Base-by-base conservation (phyloP, 495 filamentous ascomycete genomes). In the Aspergillus steynii region DNA sequence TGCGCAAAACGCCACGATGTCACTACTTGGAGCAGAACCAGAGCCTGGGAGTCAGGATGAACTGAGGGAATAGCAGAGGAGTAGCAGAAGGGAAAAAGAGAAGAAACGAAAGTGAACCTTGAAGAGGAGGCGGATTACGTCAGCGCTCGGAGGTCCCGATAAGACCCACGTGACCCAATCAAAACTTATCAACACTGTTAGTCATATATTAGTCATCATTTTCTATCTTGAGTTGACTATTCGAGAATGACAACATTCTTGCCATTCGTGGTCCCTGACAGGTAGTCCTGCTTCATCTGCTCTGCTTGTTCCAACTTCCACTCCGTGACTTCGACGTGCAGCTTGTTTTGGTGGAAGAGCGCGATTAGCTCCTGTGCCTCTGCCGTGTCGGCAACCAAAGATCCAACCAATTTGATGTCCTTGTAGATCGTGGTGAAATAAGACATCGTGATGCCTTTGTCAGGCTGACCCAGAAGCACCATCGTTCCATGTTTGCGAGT, bases 401-500 rank as follows among this genome's bases (percentile, higher is more conserved):
- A 58, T 14, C 63, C 63, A 45, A 62, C 50, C 29, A 66, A 29
- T 28, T 49, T 62, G 26, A 66, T 62, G 49, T 62, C 60, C 10
- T 59, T 54, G 34, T 55, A 61, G 34, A 65, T 58, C 4, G 51
- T 32, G 26, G 55, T 61, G 12, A 42, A 42, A 28, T 56, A 61
- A 5, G 58, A 54, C 45, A 65, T 45, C 8, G 55, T 58, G 29
- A 61, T 59, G 10, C 58, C 58, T 31, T 62, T 50, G 28, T 61
- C 54, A 7, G 63, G 63, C 49, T 55, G 56, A 15, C 59, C 56
- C 20, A 65, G 32, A 50, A 62, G 46, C 29, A 65, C 60, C 54
- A 61, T 59, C 6, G 63, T 65, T 12, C 63, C 63, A 32, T 62
- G 59, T 27, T 65, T 61, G 14, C 63, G 31, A 4, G 60, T 57